Base-by-base conservation (phyloP, 2,329 filamentous ascomycete species). In the Ilyonectria mors-panacis region DNA sequence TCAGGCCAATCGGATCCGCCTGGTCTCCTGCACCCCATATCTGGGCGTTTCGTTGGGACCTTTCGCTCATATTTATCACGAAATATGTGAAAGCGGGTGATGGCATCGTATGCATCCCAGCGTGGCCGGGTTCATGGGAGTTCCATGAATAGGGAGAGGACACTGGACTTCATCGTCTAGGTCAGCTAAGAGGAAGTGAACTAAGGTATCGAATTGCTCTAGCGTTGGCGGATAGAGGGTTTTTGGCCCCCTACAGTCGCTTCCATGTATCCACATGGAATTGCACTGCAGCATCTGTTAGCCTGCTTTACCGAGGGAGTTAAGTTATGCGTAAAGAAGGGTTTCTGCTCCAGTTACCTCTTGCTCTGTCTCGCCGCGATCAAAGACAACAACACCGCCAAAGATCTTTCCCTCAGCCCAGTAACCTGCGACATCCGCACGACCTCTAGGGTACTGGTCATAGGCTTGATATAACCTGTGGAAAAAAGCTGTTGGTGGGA, bases 1-100 rank as follows among this genome's bases (percentile, higher is more conserved):
- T 91, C 61, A 93, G 75, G 8, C 59, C 59, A 63, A 39, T 63
- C 39, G 13, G 26, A 15, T 15, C 13, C 21, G 4, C 15, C 33
- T n/a, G 13, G 17, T 2, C 37, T 15, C 5, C 21, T 28, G 21
- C 39, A 48, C 8, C 21, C 81, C 59, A 1, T 85, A 78, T 0
- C 90, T 87, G 61, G 91, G 77, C 1, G 78, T 0, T 92, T 91
- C 1, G 82, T 90, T 65, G 89, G 85, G 73, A 93, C 93, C 72
- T 91, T 89, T 0, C 91, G 92, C 10, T 87, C 87, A 72, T 92
- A 89, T 68, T 88, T 80, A 33, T 85, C 82, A 3, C 86, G 85
- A 81, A 93, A 94, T 70, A 94, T 91, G 73, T 93, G 51, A 39
- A 35, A 63, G 3, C 21, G 17, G 17, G 17, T 21, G 12, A 50